phyloP scores from a whole-genome alignment of 2,329 filamentous ascomycete species.

The Pyricularia sp. region DNA sequence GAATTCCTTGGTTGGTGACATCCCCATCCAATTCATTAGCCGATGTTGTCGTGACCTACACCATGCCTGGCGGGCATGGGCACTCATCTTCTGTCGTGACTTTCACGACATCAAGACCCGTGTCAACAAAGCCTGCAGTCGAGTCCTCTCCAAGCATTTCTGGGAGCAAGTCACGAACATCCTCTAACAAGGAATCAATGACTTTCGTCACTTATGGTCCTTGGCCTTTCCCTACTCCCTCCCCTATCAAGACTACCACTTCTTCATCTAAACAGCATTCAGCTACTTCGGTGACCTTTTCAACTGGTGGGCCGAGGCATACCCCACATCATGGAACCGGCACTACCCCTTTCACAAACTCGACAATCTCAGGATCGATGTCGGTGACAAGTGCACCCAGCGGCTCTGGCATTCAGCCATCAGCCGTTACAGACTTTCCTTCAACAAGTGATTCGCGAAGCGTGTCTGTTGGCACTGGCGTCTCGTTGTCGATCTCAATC shows the following conservation, averaged over 20 bases:
- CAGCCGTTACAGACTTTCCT: neutral
- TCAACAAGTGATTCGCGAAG: neutral
- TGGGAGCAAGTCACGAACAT: neutral
- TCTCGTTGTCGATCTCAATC: neutral
- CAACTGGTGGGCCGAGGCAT: neutral
- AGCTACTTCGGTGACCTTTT: neutral
- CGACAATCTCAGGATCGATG: neutral
- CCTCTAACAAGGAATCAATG: neutral
- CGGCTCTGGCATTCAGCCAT: neutral
- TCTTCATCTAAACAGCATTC: neutral
- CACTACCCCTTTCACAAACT: neutral
- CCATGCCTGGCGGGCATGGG: conserved; percentile 5
- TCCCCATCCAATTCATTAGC: neutral
- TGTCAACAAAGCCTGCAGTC: neutral
- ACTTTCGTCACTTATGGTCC: neutral
- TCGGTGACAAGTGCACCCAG: neutral
- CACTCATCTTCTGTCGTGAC: conserved; percentile 6
- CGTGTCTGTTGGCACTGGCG: neutral
- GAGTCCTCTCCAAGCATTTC: neutral
- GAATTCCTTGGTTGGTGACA: neutral
- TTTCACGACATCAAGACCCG: conserved; percentile 5
- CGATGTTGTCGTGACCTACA: conserved; percentile 7
- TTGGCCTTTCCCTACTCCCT: neutral
- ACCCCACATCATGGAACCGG: neutral
- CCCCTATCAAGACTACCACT: neutral